Base-by-base conservation (phyloP, 2,329 filamentous ascomycete species). In the Pestalotiopsis sp. region DNA sequence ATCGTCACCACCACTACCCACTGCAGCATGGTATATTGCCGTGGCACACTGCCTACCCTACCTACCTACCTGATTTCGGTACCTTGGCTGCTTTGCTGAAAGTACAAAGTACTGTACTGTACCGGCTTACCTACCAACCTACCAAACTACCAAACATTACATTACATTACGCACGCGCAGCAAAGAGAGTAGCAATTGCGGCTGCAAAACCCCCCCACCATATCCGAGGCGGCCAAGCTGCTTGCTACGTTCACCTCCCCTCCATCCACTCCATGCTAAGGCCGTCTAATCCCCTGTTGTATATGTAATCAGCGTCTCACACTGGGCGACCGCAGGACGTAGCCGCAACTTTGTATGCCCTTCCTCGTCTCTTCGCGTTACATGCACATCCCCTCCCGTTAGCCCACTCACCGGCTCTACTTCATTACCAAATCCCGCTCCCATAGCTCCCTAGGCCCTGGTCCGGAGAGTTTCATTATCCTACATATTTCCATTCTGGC, bases 221-320 rank as follows among this genome's bases (percentile, higher is more conserved):
- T 71, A 20, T 73, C 66, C 69, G 71, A 68, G 68, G 45, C 45
- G 45, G 45, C 45, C 45, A 52, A 52, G 17, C 17, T n/a, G 31
- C 71, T 71, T 74, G 69, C 68, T 61, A 56, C 69, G 71, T 70
- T 68, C 68, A 67, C 63, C 64, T 41, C 68, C 36, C 62, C 69
- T 67, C 65, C 67, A 62, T 63, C 45, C 70, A 67, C 52, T 66
- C 57, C 70, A 69, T 73, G 73, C 66, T 69, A 69, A 69, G 71
- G 72, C 75, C 75, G 72, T 78, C 73, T 73, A 75, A 74, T 75
- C 73, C 73, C 73, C 72, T 72, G 72, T 69, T 71, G 68, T 72
- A 74, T 75, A 77, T 78, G 76, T 78, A 78, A 78, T 78, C 76
- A 76, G n/a, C 71, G 70, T 74, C 72, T 75, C 72, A 75, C 74